Evolutionary conservation across 805 yeast genomes (phyloP).

Genomic region (Yarrowia sp.): DNA sequence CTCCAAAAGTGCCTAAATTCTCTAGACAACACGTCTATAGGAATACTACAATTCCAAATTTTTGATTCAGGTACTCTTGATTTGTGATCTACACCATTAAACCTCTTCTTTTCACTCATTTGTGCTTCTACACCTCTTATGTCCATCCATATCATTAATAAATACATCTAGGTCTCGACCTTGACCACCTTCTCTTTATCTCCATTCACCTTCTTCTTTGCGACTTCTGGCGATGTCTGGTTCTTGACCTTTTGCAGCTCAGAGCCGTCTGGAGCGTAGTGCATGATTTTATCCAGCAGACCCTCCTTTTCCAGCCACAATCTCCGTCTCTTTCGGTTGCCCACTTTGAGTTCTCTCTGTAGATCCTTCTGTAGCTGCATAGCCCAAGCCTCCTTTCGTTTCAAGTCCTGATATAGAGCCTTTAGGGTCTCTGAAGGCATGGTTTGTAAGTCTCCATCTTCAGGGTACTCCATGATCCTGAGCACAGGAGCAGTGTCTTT

Average conservation of each 20-base stretch:
- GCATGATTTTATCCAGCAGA: slow-evolving; percentile 34
- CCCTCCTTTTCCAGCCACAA: slow-evolving; percentile 41
- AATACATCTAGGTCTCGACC: too few species aligned
- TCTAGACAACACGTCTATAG: too few species aligned
- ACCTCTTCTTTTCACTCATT: too few species aligned
- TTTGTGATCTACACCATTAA: too few species aligned
- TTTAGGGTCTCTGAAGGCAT: not conserved
- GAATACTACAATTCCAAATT: too few species aligned
- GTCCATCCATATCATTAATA: too few species aligned
- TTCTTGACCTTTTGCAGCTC: not conserved
- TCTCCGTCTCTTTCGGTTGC: slow-evolving; percentile 30
- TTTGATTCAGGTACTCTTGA: too few species aligned
- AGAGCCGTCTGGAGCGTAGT: not conserved
- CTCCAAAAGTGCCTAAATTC: too few species aligned
- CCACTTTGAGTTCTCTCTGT: slow-evolving; percentile 32
- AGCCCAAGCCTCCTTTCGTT: slow-evolving; percentile 39
- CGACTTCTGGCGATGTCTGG: not conserved
- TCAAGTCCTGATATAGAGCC: slow-evolving; percentile 28
- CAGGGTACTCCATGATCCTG: slow-evolving; percentile 8
- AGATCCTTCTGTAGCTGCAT: slow-evolving; percentile 34
- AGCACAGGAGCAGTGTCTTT: not conserved
- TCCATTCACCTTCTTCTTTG: not conserved
- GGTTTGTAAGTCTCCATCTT: slow-evolving; percentile 3
- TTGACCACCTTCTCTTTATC: too few species aligned
- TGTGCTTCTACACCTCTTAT: too few species aligned